These are phyloP conservation scores for Xylaria longipes DNA, from an alignment of 495 filamentous ascomycete genomes.

Conservation along the genomic window DNA sequence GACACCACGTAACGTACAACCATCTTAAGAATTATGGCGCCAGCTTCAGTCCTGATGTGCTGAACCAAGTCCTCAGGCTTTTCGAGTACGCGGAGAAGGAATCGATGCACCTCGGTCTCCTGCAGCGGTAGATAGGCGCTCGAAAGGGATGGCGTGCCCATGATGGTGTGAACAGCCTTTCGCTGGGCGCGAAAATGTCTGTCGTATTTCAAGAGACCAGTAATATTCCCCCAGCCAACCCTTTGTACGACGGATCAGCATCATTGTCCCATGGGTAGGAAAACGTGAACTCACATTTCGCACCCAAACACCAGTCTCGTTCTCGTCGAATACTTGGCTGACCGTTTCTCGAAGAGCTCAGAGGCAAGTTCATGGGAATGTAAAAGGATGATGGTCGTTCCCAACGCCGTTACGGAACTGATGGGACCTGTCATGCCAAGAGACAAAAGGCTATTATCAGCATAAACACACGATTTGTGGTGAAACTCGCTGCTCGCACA, in stretches of 20 bases:
- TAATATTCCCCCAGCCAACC: conserved; percentile 29
- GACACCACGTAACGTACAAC: conserved; percentile 10
- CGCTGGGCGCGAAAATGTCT: conserved; percentile 43
- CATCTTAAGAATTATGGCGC: conserved; percentile 51
- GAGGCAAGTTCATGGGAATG: conserved; percentile 47
- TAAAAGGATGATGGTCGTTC: conserved; percentile 53
- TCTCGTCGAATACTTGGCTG: conserved; percentile 47
- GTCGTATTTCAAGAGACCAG: conserved; percentile 43
- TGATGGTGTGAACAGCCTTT: conserved; percentile 41
- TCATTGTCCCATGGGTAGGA: not conserved
- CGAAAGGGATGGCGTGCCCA: conserved; percentile 37
- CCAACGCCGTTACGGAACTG: conserved; percentile 54
- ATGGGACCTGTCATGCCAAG: conserved; percentile 44
- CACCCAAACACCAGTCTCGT: conserved; percentile 31
- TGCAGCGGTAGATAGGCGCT: conserved; percentile 43
- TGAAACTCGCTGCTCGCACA: not conserved
- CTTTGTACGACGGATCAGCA: not conserved
- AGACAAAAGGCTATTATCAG: not conserved
- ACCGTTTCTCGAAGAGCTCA: conserved; percentile 53
- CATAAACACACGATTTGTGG: not conserved
- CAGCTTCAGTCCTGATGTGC: conserved; percentile 49
- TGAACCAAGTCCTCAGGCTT: conserved; percentile 40
- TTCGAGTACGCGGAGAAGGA: conserved; percentile 45
- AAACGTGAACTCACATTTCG: conserved; percentile 15
- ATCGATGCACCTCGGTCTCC: conserved; percentile 46